Evolutionary conservation across 257 asterid species (phyloP).

Genomic region (Ligustrum vulgare): DNA sequence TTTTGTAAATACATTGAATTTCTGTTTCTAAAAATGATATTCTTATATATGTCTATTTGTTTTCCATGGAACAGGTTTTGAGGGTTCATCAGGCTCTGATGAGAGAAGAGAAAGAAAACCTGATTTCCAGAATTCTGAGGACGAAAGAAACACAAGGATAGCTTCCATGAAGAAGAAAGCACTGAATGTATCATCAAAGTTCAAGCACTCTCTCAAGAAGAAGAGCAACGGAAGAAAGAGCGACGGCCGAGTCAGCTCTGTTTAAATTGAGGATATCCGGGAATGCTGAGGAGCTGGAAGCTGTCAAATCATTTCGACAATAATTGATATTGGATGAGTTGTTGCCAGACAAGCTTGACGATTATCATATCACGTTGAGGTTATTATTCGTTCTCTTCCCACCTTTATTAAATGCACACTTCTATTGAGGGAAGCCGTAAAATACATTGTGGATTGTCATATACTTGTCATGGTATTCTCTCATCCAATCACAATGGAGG

Average conservation of each 20-base stretch:
- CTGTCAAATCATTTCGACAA: constrained; percentile 88
- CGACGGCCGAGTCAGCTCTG: constrained; percentile 81
- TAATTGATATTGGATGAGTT: constrained; percentile 79
- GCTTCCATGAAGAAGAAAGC: constrained; percentile 91
- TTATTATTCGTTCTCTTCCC: constrained; percentile 27
- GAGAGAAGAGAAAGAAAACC: constrained; percentile 89
- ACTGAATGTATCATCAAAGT: constrained; percentile 83
- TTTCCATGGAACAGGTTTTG: constrained; percentile 61
- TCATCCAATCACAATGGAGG: not conserved
- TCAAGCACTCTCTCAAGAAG: constrained; percentile 94
- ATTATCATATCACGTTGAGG: constrained; percentile 96
- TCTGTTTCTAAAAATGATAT: not conserved
- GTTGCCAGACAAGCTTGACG: constrained; percentile 80
- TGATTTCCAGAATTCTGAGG: constrained; percentile 94
- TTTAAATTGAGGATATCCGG: constrained; percentile 89
- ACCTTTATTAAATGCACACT: constrained; percentile 14
- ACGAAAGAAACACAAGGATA: constrained; percentile 85
- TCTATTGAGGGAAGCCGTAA: constrained; percentile 13
- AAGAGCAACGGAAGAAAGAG: constrained; percentile 82
- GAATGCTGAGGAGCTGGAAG: constrained; percentile 87
- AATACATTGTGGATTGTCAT: not conserved
- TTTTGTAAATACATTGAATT: not conserved
- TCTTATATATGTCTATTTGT: constrained; percentile 15
- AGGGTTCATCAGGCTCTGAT: constrained; percentile 84
- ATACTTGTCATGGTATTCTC: not conserved